A percentile compares a stretch with the other conserved stretches of the same genome.
These are phyloP conservation scores for Westerdykella sp. DNA, from an alignment of 2,329 filamentous ascomycete genomes.

Conservation along the genomic window DNA sequence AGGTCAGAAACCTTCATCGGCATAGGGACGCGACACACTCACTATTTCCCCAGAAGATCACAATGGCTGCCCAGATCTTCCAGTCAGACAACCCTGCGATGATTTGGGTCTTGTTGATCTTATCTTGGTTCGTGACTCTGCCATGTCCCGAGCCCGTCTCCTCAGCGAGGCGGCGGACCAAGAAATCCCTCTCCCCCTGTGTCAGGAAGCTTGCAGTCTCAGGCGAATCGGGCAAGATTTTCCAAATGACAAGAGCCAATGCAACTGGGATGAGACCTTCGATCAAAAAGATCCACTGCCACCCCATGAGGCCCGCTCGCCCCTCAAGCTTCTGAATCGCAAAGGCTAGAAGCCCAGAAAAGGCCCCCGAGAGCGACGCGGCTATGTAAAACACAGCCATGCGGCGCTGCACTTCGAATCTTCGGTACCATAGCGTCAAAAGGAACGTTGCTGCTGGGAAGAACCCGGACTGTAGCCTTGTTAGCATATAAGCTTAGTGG, in stretches of 20 bases:
- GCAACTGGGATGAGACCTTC: slow-evolving; percentile 27
- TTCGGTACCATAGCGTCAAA: slow-evolving; percentile 32
- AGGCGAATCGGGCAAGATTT: slow-evolving; percentile 48
- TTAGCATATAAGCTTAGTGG: slow-evolving; percentile 7
- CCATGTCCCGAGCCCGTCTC: slow-evolving; percentile 45
- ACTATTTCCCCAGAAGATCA: slow-evolving; percentile 37
- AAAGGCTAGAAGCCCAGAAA: slow-evolving; percentile 32
- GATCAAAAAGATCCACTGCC: slow-evolving; percentile 29
- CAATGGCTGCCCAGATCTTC: slow-evolving; percentile 31
- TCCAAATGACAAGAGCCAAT: slow-evolving; percentile 45
- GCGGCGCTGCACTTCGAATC: slow-evolving; percentile 30
- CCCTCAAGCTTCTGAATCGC: slow-evolving; percentile 32
- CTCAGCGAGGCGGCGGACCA: slow-evolving; percentile 25
- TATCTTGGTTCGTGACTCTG: slow-evolving; percentile 45
- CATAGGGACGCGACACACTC: no score
- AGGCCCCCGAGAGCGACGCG: slow-evolving; percentile 30
- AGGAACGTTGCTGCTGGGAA: slow-evolving; percentile 56
- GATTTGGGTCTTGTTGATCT: slow-evolving; percentile 43
- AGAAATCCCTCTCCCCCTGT: slow-evolving; percentile 28
- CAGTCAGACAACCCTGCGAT: slow-evolving; percentile 43
- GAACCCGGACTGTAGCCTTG: slow-evolving; percentile 45
- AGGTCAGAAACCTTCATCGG: no score
- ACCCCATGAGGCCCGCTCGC: slow-evolving; percentile 19
- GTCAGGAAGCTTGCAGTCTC: slow-evolving; percentile 36
- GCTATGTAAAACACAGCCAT: slow-evolving; percentile 34